These are phyloP conservation scores for Scedosporium dehoogii DNA, from an alignment of 2,329 filamentous ascomycete genomes.

Conservation along the genomic window DNA sequence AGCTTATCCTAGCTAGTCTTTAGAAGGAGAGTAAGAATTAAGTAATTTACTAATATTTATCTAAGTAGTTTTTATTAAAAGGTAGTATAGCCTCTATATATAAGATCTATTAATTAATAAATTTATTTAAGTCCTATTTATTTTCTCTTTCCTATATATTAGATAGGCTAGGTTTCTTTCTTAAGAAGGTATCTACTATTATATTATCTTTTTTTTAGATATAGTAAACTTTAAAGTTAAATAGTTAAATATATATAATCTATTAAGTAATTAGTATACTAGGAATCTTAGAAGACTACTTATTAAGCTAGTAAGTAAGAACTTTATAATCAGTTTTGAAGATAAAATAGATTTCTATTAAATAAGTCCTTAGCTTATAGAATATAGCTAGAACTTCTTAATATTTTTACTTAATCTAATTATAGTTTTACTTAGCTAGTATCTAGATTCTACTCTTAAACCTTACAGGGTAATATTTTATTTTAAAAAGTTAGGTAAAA, in stretches of 20 bases:
- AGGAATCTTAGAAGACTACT: neutral
- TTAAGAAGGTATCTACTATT: conserved; percentile 8
- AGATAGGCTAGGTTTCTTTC: neutral
- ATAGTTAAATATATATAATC: neutral
- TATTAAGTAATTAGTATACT: neutral
- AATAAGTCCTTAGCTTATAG: neutral
- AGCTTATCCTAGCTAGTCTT: neutral
- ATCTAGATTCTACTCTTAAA: too few relatives aligned
- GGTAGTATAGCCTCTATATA: neutral
- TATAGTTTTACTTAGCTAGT: too few relatives aligned
- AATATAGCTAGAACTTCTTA: too few relatives aligned
- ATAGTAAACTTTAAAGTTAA: neutral
- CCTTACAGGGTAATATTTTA: too few relatives aligned
- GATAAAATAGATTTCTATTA: neutral
- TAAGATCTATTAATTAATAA: neutral
- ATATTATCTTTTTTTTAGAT: neutral
- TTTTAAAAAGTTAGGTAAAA: too few relatives aligned
- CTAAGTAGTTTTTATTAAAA: neutral
- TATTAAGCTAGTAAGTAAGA: neutral
- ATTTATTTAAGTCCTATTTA: neutral
- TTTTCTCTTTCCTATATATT: neutral
- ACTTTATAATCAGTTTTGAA: neutral
- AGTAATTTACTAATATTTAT: neutral
- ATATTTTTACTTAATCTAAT: too few relatives aligned
- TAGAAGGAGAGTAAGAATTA: neutral